These are phyloP conservation scores for Sphagnum tenellum DNA, from an alignment of 225 moss, liverwort and hornwort species.

Conservation along the genomic window DNA sequence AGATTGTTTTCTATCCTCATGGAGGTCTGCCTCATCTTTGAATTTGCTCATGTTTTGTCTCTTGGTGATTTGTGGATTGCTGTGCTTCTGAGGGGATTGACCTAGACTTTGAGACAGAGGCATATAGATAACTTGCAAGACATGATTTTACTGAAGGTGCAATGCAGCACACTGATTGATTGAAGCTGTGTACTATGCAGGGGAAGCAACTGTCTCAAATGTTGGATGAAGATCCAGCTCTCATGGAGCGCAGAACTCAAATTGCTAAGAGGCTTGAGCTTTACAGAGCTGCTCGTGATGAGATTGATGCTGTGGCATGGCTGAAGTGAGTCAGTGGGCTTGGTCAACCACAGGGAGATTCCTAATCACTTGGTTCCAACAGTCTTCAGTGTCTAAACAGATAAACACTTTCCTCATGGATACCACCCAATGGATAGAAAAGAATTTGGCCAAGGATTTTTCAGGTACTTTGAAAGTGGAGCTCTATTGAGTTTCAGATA, in stretches of 20 bases:
- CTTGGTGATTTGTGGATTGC: no score
- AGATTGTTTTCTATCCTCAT: neutral
- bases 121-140: neutral
- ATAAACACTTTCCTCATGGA: neutral
- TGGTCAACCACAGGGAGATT: neutral
- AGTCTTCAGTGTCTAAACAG: neutral
- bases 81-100: neutral
- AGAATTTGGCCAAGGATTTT: neutral
- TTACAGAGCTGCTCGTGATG: slow-evolving; percentile 52
- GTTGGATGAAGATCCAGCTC: slow-evolving; percentile 54
- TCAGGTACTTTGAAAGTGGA: neutral
- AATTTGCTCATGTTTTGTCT: no score
- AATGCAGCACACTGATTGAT: neutral
- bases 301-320: slow-evolving; percentile 56
- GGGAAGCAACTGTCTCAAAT: slow-evolving; percentile 47
- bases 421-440: neutral
- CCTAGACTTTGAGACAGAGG: neutral
- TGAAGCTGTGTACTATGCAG: slow-evolving; percentile 3
- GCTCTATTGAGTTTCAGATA: neutral
- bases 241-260: slow-evolving; percentile 54
- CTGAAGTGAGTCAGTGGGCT: slow-evolving; percentile 24
- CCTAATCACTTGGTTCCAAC: neutral
- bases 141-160: neutral
- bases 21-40: no score
- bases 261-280: slow-evolving; percentile 51